Percentiles rank a stretch among this genome's conserved stretches.
These are phyloP conservation scores for Geotrichum bryndzae DNA, from an alignment of 1,139 yeast species.

Conservation along the genomic window DNA sequence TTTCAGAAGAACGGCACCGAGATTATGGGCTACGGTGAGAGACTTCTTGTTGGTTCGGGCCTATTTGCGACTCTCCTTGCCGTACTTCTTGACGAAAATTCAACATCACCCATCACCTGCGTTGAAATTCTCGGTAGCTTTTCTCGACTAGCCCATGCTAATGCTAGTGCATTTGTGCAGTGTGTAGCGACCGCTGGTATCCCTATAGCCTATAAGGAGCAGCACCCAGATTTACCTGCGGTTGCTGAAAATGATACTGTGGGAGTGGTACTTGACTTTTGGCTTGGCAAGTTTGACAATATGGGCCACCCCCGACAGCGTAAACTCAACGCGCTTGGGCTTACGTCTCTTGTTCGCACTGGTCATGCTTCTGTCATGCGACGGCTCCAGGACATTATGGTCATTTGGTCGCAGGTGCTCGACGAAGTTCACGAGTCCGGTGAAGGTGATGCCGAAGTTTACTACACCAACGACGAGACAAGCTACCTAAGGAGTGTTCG, in stretches of 20 bases:
- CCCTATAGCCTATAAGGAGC: background rate
- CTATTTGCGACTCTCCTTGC: slow-evolving; percentile 35
- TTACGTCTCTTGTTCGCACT: slow-evolving; percentile 42
- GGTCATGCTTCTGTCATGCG: slow-evolving; percentile 31
- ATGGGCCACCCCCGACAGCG: slow-evolving; percentile 64
- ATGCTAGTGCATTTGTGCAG: slow-evolving; percentile 44
- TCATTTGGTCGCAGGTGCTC: slow-evolving; percentile 52
- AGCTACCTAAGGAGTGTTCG: slow-evolving; percentile 7
- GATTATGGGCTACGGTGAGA: background rate
- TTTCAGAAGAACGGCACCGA: slow-evolving; percentile 27
- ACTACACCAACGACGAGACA: slow-evolving; percentile 26
- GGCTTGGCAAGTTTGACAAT: slow-evolving; percentile 40
- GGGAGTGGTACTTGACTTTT: slow-evolving; percentile 25
- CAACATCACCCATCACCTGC: slow-evolving; percentile 43
- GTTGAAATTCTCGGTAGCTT: slow-evolving; percentile 48
- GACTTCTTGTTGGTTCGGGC: slow-evolving; percentile 22
- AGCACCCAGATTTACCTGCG: background rate
- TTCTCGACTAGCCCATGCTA: slow-evolving; percentile 48
- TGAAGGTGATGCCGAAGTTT: slow-evolving; percentile 32
- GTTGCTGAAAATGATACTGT: slow-evolving; percentile 12
- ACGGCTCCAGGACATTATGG: slow-evolving; percentile 41
- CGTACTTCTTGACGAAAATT: slow-evolving; percentile 45
- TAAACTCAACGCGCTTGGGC: slow-evolving; percentile 58
- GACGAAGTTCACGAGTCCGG: slow-evolving; percentile 66
- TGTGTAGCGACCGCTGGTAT: slow-evolving; percentile 20